phyloP scores from a whole-genome alignment of 495 filamentous ascomycete species.

The Pseudoneurospora amorphoporcata region DNA sequence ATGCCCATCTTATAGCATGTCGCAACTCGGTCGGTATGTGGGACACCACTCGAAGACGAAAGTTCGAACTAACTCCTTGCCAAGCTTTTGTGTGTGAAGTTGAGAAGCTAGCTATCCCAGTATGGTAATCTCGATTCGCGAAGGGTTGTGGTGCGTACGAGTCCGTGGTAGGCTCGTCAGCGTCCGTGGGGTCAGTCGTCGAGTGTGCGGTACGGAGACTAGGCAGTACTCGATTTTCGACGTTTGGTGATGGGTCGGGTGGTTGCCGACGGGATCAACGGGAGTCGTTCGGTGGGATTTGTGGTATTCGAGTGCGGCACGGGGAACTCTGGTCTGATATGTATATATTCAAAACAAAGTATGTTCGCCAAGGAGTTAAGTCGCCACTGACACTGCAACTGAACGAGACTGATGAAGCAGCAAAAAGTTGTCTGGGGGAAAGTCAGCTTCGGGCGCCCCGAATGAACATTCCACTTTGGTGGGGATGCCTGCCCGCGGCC shows the following conservation, averaged over 20 bases:
- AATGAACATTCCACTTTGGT: background rate
- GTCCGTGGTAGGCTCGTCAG: background rate
- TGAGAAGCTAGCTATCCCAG: background rate
- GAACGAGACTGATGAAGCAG: background rate
- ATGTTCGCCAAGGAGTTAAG: background rate
- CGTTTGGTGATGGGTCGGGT: background rate
- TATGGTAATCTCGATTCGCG: background rate
- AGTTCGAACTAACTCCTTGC: background rate
- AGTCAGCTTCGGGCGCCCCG: background rate
- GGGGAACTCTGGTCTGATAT: background rate
- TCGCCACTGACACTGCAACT: background rate
- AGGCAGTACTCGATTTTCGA: background rate
- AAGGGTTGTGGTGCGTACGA: background rate
- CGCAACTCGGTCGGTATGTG: background rate
- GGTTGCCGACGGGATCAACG: background rate
- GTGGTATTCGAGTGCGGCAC: background rate
- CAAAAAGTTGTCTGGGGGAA: background rate
- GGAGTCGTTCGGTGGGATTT: background rate
- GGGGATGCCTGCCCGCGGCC: background rate
- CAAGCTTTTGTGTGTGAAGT: background rate
- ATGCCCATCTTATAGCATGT: constrained; percentile 3
- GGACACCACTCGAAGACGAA: background rate
- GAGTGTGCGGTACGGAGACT: background rate
- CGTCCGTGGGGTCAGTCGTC: background rate
- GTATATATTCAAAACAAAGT: background rate